phyloP scores from a whole-genome alignment of 257 asterid genomes.

The Pogostemon cablin region DNA sequence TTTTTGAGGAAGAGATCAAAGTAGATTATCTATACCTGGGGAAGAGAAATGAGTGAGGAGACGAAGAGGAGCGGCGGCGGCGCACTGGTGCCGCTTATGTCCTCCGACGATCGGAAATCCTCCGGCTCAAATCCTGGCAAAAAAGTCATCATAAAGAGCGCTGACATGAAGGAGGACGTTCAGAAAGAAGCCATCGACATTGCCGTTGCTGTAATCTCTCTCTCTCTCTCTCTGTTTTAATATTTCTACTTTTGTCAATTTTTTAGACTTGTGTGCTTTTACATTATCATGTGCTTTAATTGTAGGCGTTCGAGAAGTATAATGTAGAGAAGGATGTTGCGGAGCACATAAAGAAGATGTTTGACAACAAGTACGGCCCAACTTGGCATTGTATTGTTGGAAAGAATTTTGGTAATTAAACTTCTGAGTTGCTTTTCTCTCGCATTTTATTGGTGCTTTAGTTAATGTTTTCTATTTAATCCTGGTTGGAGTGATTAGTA shows the following conservation, averaged over 20 bases:
- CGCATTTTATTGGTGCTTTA: slow-evolving; percentile 11
- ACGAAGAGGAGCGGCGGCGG: slow-evolving; percentile 69
- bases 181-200: slow-evolving; percentile 94
- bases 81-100: slow-evolving; percentile 43
- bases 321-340: slow-evolving; percentile 96
- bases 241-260: neutral
- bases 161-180: slow-evolving; percentile 92
- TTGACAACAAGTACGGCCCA: slow-evolving; percentile 90
- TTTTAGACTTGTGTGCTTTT: neutral
- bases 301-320: slow-evolving; percentile 86
- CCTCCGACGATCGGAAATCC: slow-evolving; percentile 64
- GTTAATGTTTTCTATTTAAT: neutral
- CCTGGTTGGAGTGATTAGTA: neutral
- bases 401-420: slow-evolving; percentile 83
- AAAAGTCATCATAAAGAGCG: slow-evolving; percentile 82
- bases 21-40: neutral
- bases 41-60: slow-evolving; percentile 65
- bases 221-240: slow-evolving; percentile 13
- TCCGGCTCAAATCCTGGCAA: slow-evolving; percentile 58
- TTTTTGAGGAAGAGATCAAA: slow-evolving; percentile 20
- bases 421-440: neutral
- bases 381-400: slow-evolving; percentile 99
- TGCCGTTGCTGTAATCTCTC: slow-evolving; percentile 72
- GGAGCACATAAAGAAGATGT: slow-evolving; percentile 90
- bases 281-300: neutral